phyloP scores from a whole-genome alignment of 768 basidiomycete genomes.

The Calocera viscosa region DNA sequence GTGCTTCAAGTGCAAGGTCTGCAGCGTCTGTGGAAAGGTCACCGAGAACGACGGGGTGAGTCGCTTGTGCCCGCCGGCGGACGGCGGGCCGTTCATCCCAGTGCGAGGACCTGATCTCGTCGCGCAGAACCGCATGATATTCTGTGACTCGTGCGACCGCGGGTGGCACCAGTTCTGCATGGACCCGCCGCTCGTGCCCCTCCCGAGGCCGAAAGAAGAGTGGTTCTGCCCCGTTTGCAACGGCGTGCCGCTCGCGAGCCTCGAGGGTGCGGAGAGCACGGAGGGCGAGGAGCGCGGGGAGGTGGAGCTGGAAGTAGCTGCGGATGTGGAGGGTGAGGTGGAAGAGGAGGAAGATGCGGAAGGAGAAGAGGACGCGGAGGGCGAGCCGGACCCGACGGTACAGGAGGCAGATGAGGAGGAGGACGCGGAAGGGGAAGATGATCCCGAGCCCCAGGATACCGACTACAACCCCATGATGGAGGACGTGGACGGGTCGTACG shows the following conservation, averaged over 20 bases:
- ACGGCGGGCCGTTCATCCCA: constrained; percentile 10
- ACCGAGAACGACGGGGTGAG: constrained; percentile 67
- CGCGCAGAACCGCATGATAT: constrained; percentile 58
- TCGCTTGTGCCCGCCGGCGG: constrained; percentile 14
- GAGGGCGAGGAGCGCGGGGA: constrained; percentile 21
- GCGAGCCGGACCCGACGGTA: background rate
- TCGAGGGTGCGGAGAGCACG: constrained; percentile 17
- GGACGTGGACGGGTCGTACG: background rate
- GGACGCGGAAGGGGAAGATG: constrained; percentile 20
- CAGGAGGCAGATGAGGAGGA: constrained; percentile 12
- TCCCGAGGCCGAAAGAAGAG: constrained; percentile 56
- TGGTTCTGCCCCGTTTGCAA: constrained; percentile 62
- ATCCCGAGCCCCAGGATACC: constrained; percentile 23
- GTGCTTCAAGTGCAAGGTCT: constrained; percentile 85
- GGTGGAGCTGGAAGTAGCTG: background rate
- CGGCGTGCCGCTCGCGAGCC: background rate
- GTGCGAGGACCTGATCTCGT: constrained; percentile 18
- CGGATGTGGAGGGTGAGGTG: constrained; percentile 18
- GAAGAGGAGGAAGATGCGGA: constrained; percentile 26
- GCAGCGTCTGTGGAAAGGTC: constrained; percentile 73
- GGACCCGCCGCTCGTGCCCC: constrained; percentile 44
- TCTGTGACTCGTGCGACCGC: constrained; percentile 93
- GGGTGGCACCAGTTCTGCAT: constrained; percentile 83
- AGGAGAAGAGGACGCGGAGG: constrained; percentile 16
- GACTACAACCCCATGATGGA: constrained; percentile 21